A percentile compares a stretch with the other conserved stretches of the same genome.
Conservation (phyloP, 148 eudicot genomes). For the Rhododendron griersonianum region DNA sequence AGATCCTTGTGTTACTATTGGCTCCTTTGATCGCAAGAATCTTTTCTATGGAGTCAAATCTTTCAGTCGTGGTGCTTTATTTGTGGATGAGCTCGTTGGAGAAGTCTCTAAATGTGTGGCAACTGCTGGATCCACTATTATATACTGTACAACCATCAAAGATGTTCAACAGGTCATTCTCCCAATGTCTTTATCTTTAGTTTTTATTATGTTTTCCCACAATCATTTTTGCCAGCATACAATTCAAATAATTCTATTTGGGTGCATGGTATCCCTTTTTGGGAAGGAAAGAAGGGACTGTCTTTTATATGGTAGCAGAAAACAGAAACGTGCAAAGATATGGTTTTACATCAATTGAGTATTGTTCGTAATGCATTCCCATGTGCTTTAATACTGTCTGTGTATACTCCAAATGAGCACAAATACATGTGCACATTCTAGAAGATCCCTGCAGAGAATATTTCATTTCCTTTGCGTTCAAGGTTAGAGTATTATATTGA, state of each 20-base stretch:
- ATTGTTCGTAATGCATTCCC: background rate
- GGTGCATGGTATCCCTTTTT: background rate
- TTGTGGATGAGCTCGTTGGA: slow-evolving; percentile 51
- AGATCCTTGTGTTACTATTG: slow-evolving; percentile 58
- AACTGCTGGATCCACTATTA: slow-evolving; percentile 57
- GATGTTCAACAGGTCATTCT: slow-evolving; percentile 67
- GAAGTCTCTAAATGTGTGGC: slow-evolving; percentile 55
- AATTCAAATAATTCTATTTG: background rate
- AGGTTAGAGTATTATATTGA: background rate
- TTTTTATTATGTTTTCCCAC: background rate
- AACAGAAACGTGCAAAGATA: background rate
- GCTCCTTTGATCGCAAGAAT: slow-evolving; percentile 80
- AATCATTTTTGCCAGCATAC: background rate
- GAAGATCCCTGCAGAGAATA: background rate
- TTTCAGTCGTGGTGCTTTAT: slow-evolving; percentile 43
- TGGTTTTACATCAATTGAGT: background rate
- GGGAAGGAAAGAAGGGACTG: background rate
- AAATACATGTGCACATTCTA: background rate
- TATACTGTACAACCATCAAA: slow-evolving; percentile 74
- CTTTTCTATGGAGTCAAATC: slow-evolving; percentile 70
- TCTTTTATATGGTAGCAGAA: background rate
- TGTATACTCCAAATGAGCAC: background rate
- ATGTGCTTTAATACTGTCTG: background rate
- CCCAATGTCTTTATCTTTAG: background rate
- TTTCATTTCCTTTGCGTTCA: background rate